Evolutionary conservation across 768 basidiomycete genomes (phyloP), one percentile per base, ranked within the genome.

Genomic region (Boletus vermiculosoides): DNA sequence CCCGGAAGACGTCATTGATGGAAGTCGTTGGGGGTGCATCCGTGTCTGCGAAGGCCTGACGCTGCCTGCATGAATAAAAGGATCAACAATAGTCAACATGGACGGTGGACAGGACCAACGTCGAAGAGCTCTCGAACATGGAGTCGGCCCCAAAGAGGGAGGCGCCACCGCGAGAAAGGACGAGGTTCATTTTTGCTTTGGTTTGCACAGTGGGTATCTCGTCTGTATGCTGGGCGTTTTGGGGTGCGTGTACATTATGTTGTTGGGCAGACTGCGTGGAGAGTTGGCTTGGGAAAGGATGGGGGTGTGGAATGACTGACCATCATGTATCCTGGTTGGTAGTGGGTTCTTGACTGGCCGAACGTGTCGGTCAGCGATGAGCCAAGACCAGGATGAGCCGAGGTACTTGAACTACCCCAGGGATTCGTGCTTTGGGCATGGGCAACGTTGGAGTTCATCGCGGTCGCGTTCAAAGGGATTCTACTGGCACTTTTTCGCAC

Each of bases 121-220:
- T 62, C 12, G 64, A 58, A 40, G 85, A 78, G 61, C 83, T 89
- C 69, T 90, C 83, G 62, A 92, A 91, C 90, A 92, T 90, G 22
- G 90, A 90, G 59, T 90, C 88, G 75, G 88, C 84, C 2, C 90
- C 90, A 73, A 90, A 91, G 58, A 90, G 87, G 18, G 84, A 80
- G 2, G 84, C 78, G 22, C 84, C 77, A 13, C 84, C 81, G 54
- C 86, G 79, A 20, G 86, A 78, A 18, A 90, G 76, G 7, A 81
- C 80, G 56, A 85, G 81, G 67, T 86, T 91, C 75, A 90, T 80
- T 67, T 92, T 90, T 23, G 89, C 90, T 67, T 92, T 92, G 1
- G 89, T 90, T 58, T 82, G 85, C 16, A 92, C 84, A 13, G 88
- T 77, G 4, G 90, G 89, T 44, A 83, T 78, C 57, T 92, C 90